Base-by-base conservation (phyloP, 2,329 filamentous ascomycete genomes). In the Colletotrichum filicis region DNA sequence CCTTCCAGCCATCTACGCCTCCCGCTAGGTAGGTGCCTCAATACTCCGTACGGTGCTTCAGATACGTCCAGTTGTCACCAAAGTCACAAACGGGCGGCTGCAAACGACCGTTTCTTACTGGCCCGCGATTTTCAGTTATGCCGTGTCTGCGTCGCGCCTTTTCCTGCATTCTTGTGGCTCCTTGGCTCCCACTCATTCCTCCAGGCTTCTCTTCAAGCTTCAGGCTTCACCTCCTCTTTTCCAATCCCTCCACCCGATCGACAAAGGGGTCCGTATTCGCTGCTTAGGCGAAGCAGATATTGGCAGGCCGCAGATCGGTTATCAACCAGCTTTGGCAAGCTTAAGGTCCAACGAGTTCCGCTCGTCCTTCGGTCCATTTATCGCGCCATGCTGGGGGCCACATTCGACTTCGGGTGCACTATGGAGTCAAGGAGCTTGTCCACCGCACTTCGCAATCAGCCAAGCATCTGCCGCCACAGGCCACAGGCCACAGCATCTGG, bases 351-450 rank as follows among this genome's bases (percentile, higher is more conserved):
- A n/a, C 26, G 57, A 37, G 69, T 52, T 65, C 58, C 69, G 69
- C 69, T 49, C 59, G 30, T 60, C 64, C 59, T 60, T 65, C 70
- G 66, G 70, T 65, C 37, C 65, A 68, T 68, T 72, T 68, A 42
- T 72, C 59, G 66, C 70, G 66, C 66, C 66, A 69, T 65, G 30
- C n/a, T 22, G 53, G 69, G 69, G 69, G 24, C 65, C 53, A 46
- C 65, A 63, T 59, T 52, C 28, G 16, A 62, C 68, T 52, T 42
- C 37, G 16, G 37, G 16, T 66, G 32, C 32, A 35, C 28, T 30
- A 30, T 30, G 28, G 28, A 30, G 28, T 30, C 28, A 30, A 30
- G 28, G 8, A 8, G 28, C 28, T 8, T 52, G 57, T 68, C 57
- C 32, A 66, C 35, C 55, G 65, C 52, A 49, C 65, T n/a, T 63